Conservation (phyloP, 2,329 filamentous ascomycete species). For the Sporothrix schenckii region DNA sequence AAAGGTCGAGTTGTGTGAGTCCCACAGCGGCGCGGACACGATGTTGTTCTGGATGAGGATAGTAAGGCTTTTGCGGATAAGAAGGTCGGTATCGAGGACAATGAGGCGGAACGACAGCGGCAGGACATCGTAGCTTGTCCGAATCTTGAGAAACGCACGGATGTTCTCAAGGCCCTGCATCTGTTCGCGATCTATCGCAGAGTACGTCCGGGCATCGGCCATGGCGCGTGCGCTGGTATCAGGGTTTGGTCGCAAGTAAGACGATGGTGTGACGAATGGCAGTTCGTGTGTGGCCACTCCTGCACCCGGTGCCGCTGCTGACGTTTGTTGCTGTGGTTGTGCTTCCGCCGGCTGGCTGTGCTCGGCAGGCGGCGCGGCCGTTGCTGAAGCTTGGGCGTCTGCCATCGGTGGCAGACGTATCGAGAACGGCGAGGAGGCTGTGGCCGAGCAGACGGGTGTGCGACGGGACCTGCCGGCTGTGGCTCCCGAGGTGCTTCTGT, state of each 20-base stretch:
- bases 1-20: slow-evolving; percentile 89
- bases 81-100: slow-evolving; percentile 88
- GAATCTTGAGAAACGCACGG: slow-evolving; percentile 94
- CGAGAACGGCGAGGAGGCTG: background rate
- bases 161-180: slow-evolving; percentile 64
- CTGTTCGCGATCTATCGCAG: slow-evolving; percentile 73
- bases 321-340: slow-evolving; percentile 9
- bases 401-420: background rate
- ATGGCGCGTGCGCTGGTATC: slow-evolving; percentile 45
- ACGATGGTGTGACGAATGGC: slow-evolving; percentile 63
- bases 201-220: slow-evolving; percentile 52
- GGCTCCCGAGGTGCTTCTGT: background rate
- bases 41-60: slow-evolving; percentile 98
- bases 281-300: slow-evolving; percentile 49
- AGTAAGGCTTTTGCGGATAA: slow-evolving; percentile 95
- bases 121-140: slow-evolving; percentile 96
- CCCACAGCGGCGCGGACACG: slow-evolving; percentile 95
- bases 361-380: slow-evolving; percentile 5
- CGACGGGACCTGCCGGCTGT: background rate
- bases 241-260: slow-evolving; percentile 55
- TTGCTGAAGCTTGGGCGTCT: background rate
- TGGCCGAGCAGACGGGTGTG: background rate
- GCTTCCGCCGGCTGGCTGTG: background rate
- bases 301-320: background rate
- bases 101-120: slow-evolving; percentile 95